A percentile compares a stretch with the other conserved stretches of the same genome.
Conservation (phyloP, 1,284 basidiomycete species). For the Termitomyces sp. region DNA sequence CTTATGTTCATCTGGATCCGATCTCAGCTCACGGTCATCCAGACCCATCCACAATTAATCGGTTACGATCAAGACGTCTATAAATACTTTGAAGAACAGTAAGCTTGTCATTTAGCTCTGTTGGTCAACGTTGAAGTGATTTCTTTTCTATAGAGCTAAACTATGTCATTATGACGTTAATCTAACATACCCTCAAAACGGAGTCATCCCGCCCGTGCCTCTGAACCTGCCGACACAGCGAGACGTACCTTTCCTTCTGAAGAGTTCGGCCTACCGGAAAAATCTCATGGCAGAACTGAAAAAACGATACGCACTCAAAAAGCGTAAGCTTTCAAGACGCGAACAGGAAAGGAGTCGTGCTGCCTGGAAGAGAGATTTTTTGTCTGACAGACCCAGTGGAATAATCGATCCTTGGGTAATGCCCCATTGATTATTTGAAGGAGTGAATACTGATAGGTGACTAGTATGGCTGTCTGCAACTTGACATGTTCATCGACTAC, state of each 20-base stretch:
- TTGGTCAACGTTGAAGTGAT: neutral
- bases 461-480: slow-evolving; percentile 54
- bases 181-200: slow-evolving; percentile 64
- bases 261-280: slow-evolving; percentile 15
- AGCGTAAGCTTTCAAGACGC: slow-evolving; percentile 22
- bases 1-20: neutral
- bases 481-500: slow-evolving; percentile 52
- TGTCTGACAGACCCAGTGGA: slow-evolving; percentile 38
- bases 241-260: slow-evolving; percentile 23
- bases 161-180: slow-evolving; percentile 65
- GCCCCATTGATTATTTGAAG: neutral
- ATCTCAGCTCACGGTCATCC: slow-evolving; percentile 46
- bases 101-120: slow-evolving; percentile 18
- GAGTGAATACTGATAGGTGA: slow-evolving; percentile 3
- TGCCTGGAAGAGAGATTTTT: slow-evolving; percentile 38
- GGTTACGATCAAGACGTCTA: slow-evolving; percentile 62
- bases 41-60: slow-evolving; percentile 71
- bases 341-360: slow-evolving; percentile 20
- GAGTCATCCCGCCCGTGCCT: slow-evolving; percentile 44
- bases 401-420: slow-evolving; percentile 49
- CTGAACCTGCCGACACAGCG: slow-evolving; percentile 31
- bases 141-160: slow-evolving; percentile 36
- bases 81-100: slow-evolving; percentile 66
- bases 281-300: slow-evolving; percentile 25
- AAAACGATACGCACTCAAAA: slow-evolving; percentile 21